A percentile compares a stretch with the other conserved stretches of the same genome.
Conservation (phyloP, 345 rosid genomes). For the Eucalyptus camaldulensis region DNA sequence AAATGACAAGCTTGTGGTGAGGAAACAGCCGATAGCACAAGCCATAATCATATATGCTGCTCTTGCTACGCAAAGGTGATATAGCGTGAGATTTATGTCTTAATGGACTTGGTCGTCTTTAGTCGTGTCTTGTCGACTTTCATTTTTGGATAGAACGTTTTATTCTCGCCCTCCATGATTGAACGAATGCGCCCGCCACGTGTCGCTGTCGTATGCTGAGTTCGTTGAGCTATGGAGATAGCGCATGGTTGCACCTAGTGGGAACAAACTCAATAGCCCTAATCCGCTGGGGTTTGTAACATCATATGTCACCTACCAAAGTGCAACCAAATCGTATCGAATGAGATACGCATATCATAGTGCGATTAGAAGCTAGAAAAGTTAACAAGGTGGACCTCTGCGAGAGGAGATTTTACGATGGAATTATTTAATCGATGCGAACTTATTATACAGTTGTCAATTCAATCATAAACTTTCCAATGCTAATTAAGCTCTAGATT, state of each 20-base stretch:
- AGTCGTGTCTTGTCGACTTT: neutral
- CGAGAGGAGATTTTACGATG: rapidly evolving
- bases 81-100: neutral
- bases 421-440: rapidly evolving
- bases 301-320: neutral
- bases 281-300: neutral
- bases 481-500: neutral
- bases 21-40: neutral
- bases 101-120: neutral
- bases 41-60: neutral
- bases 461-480: neutral
- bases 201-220: neutral
- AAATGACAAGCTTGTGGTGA: neutral
- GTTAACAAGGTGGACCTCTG: neutral
- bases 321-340: neutral
- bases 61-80: neutral
- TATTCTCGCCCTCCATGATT: neutral
- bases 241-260: neutral
- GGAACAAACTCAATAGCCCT: neutral
- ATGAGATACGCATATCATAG: neutral
- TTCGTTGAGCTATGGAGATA: neutral
- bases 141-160: neutral
- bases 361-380: neutral
- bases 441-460: rapidly evolving
- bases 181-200: neutral